Conservation (phyloP, 345 rosid genomes). For the Brassica rapa region DNA sequence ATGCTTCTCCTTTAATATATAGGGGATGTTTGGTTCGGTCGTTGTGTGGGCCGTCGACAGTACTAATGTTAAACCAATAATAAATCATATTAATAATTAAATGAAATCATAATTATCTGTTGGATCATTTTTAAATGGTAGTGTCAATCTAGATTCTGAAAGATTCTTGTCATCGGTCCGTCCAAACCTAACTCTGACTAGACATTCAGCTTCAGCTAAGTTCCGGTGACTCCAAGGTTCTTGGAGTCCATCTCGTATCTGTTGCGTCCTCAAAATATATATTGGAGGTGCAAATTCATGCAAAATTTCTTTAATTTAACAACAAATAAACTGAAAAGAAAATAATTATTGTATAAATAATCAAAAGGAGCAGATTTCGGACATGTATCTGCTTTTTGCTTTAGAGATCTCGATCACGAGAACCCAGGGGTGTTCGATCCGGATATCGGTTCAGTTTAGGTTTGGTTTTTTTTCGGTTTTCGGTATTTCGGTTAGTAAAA, state of each 20-base stretch:
- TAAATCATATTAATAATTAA: neutral
- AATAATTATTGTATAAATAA: too few relatives aligned
- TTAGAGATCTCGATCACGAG: too few relatives aligned
- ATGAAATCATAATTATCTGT: neutral
- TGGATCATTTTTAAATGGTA: too few relatives aligned
- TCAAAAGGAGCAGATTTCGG: too few relatives aligned
- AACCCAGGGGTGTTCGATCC: too few relatives aligned
- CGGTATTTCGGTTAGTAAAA: too few relatives aligned
- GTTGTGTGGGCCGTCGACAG: neutral
- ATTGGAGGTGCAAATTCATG: neutral
- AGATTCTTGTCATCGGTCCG: neutral
- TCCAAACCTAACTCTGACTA: neutral
- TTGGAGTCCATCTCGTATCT: neutral
- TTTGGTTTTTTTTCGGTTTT: too few relatives aligned
- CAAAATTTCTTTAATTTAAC: too few relatives aligned
- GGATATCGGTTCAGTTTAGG: too few relatives aligned
- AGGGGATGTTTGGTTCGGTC: neutral
- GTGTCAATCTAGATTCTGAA: too few relatives aligned
- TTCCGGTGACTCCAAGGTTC: neutral
- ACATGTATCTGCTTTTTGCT: too few relatives aligned
- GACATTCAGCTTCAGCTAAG: neutral
- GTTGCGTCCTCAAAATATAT: neutral
- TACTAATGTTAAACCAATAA: neutral
- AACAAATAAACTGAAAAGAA: too few relatives aligned
- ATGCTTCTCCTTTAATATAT: neutral